Evolutionary conservation across 164 flowering plant species (phyloP).

Genomic region (Vitis rotundifolia): DNA sequence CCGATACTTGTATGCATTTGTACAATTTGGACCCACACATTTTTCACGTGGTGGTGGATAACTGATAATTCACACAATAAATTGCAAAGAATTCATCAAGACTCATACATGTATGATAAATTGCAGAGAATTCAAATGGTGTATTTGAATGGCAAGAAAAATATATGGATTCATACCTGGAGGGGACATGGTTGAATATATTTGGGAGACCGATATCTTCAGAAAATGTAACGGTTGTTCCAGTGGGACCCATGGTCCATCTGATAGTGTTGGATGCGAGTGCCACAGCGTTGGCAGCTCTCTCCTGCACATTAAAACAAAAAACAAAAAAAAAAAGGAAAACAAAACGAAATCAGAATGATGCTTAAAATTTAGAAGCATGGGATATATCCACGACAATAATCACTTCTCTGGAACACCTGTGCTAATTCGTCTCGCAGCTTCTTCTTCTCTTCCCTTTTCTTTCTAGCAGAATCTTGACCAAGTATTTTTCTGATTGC

Average conservation of each 20-base stretch:
- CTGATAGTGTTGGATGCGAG: conserved; percentile 38
- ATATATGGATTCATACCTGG: conserved; percentile 28
- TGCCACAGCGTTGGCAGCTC: conserved; percentile 28
- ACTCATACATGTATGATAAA: neutral
- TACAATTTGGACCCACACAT: conserved; percentile 73
- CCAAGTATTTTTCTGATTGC: conserved; percentile 59
- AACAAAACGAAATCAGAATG: too few species aligned
- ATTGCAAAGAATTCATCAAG: neutral
- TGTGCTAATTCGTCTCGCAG: conserved; percentile 36
- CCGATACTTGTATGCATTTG: conserved; percentile 64
- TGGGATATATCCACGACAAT: too few species aligned
- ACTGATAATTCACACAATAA: conserved; percentile 29
- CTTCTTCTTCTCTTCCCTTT: conserved; percentile 46
- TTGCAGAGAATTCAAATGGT: neutral
- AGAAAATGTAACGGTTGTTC: conserved; percentile 43
- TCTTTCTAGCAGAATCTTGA: conserved; percentile 59
- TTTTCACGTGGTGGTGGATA: conserved; percentile 81
- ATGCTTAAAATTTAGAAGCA: too few species aligned
- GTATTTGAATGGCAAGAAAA: neutral
- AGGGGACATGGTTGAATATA: conserved; percentile 33
- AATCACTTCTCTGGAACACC: conserved; percentile 14
- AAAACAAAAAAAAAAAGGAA: neutral
- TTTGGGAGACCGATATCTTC: conserved; percentile 48
- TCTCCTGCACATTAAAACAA: conserved; percentile 28
- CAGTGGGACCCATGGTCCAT: conserved; percentile 39